These are phyloP conservation scores for Eucalyptus sideroxylon DNA, from an alignment of 345 rosid genomes.

Conservation along the genomic window DNA sequence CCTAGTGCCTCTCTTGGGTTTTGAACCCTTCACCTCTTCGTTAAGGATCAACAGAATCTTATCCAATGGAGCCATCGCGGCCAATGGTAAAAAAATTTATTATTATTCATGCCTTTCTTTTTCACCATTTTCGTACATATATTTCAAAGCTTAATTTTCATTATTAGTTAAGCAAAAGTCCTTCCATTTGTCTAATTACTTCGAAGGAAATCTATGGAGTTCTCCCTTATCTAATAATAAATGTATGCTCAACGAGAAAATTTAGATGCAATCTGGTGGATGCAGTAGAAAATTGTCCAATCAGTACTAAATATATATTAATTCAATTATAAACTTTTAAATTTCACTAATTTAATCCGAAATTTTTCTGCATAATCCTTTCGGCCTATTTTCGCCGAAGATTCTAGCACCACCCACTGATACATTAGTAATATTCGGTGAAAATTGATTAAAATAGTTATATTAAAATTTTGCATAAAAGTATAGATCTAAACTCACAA, in stretches of 20 bases:
- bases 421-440: fast-evolving
- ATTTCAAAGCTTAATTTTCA: background rate
- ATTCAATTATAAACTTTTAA: background rate
- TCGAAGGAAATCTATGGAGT: background rate
- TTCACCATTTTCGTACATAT: background rate
- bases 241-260: background rate
- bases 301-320: background rate
- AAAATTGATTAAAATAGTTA: background rate
- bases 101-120: background rate
- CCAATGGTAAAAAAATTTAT: too few relatives aligned
- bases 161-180: background rate
- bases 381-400: fast-evolving
- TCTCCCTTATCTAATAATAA: too few relatives aligned
- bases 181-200: background rate
- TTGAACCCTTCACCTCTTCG: too few relatives aligned
- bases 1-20: too few relatives aligned
- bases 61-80: too few relatives aligned
- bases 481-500: background rate
- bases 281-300: background rate
- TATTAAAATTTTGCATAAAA: background rate
- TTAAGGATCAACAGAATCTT: too few relatives aligned
- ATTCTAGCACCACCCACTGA: background rate
- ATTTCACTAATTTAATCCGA: background rate
- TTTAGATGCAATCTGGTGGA: background rate
- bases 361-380: background rate